Base-by-base conservation (phyloP, 2,329 filamentous ascomycete species). In the Penicillium digitatum region DNA sequence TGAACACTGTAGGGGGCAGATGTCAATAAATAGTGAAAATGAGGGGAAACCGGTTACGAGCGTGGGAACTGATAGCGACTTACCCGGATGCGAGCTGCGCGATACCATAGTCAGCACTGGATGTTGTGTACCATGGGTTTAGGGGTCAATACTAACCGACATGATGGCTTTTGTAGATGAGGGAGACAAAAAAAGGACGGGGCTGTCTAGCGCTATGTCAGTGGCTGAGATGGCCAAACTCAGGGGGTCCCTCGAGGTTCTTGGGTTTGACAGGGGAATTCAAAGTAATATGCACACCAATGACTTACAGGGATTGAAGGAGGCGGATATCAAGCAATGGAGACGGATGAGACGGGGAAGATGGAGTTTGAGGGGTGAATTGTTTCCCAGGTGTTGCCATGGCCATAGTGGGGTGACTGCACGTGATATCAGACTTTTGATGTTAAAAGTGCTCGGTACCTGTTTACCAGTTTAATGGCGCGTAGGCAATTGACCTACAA, bases 41-140 rank as follows among this genome's bases (percentile, higher is more conserved):
- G 52, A 44, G 52, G 44, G 51, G 50, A 45, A 50, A 54, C 24
- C 27, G 27, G n/a, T 32, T 29, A 38, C 22, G 44, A 40, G 46
- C 46, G 55, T 38, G 51, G 50, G 26, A 31, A 42, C 43, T 14
- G 20, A 38, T 16, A 48, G 54, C 52, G 56, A 54, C 55, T 38
- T 71, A 72, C 70, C 70, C 70, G 58, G 70, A 72, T 66, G 69
- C 69, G 61, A 72, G 68, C 70, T 72, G 56, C 48, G 52, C 53
- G 48, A 54, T 6, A 49, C 55, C 20, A 44, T 51, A 58, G 32
- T 60, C 45, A 64, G 54, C 39, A 55, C 20, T 43, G 29, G 14
- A 37, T 50, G 3, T 40, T 29, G 7, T 14, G 24, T 32, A 38
- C 10, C 9, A 48, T 22, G 6, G 16, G 20, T 18, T 31, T 42